A percentile compares a stretch with the other conserved stretches of the same genome.
Evolutionary conservation across 495 filamentous ascomycete species (phyloP).

Genomic region (Cercophora newfieldiana): DNA sequence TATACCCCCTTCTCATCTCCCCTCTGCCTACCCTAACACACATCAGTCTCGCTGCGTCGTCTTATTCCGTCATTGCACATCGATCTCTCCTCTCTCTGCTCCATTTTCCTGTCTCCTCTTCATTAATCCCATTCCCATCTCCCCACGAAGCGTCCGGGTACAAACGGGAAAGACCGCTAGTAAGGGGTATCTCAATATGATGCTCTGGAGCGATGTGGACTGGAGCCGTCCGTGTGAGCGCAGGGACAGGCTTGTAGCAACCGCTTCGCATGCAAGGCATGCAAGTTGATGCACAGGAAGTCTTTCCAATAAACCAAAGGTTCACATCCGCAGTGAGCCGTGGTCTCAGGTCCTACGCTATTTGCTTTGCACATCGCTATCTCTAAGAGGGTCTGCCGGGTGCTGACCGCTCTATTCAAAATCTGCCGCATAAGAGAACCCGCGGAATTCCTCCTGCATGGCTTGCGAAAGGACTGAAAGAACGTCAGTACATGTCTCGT

Average conservation of each 20-base stretch:
- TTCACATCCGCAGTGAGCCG: neutral
- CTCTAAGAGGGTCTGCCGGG: neutral
- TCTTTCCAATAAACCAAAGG: too few species aligned
- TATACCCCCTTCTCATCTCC: neutral
- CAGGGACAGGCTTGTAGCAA: neutral
- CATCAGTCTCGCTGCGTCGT: too few species aligned
- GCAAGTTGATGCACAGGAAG: neutral
- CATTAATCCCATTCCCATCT: neutral
- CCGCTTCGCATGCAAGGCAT: too few species aligned
- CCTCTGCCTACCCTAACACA: neutral
- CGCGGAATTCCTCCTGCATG: conserved; percentile 99
- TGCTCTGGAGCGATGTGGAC: neutral
- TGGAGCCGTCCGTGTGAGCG: neutral
- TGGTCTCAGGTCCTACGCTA: neutral
- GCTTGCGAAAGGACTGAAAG: conserved; percentile 85
- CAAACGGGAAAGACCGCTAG: neutral
- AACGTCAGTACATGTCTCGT: neutral
- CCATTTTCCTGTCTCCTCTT: neutral
- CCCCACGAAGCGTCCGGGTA: neutral
- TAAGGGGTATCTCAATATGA: neutral
- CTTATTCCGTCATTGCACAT: neutral
- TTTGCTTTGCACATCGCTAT: neutral
- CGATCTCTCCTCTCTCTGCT: neutral
- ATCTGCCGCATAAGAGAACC: conserved; percentile 82
- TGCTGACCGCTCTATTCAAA: conserved; percentile 40